phyloP scores from a whole-genome alignment of 2,329 filamentous ascomycete genomes.

The Pseudogymnoascus sp. region DNA sequence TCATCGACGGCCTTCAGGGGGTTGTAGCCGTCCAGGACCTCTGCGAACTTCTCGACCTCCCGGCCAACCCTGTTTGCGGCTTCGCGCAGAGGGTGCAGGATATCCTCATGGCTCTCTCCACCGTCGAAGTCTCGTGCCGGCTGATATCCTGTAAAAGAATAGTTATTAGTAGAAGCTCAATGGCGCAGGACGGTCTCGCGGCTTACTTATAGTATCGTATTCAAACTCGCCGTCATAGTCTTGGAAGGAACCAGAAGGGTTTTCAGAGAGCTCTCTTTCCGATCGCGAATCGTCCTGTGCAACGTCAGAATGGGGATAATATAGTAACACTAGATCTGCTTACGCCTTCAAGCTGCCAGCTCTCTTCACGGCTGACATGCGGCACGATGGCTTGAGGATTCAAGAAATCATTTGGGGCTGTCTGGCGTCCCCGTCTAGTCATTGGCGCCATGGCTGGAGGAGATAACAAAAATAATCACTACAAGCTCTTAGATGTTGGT shows the following conservation, averaged over 20 bases:
- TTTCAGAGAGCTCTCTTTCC: conserved; percentile 25
- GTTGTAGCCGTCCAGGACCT: conserved; percentile 68
- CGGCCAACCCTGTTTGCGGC: conserved; percentile 62
- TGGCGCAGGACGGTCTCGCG: conserved; percentile 17
- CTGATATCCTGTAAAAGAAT: conserved; percentile 15
- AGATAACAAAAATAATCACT: background rate
- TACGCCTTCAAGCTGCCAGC: conserved; percentile 26
- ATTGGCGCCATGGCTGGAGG: conserved; percentile 25
- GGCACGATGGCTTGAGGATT: background rate
- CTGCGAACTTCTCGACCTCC: conserved; percentile 82
- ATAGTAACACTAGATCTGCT: conserved; percentile 1
- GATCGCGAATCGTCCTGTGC: conserved; percentile 20
- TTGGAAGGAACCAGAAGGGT: conserved; percentile 24
- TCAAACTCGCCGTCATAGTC: conserved; percentile 10
- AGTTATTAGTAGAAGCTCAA: conserved; percentile 17
- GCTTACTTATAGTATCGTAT: background rate
- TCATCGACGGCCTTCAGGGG: conserved; percentile 38
- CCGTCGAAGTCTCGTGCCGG: conserved; percentile 25
- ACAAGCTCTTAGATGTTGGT: background rate
- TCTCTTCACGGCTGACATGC: conserved; percentile 19
- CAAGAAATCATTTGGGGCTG: background rate
- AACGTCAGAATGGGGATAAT: background rate
- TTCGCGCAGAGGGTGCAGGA: conserved; percentile 51
- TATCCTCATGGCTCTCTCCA: conserved; percentile 34
- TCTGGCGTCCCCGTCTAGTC: conserved; percentile 11